These are phyloP conservation scores for Aspergillus panamensis DNA, from an alignment of 495 filamentous ascomycete genomes.

Conservation along the genomic window DNA sequence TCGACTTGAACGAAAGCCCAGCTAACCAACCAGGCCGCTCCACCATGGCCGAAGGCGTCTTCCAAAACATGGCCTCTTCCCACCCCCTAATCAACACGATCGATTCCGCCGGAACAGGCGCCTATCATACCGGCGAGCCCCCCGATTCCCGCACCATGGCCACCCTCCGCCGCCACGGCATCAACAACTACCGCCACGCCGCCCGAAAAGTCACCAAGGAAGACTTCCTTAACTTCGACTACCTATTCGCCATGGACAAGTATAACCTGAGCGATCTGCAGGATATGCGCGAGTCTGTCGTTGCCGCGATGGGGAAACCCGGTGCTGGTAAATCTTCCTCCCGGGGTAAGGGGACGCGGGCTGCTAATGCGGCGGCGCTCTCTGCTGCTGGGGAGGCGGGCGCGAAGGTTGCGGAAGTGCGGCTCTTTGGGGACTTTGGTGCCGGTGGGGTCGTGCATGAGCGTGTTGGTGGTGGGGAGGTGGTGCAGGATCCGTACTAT, in stretches of 20 bases:
- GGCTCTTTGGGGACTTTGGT: slow-evolving; percentile 82
- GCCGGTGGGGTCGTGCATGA: slow-evolving; percentile 66
- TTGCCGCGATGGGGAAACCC: slow-evolving; percentile 42
- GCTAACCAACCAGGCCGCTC: slow-evolving; percentile 52
- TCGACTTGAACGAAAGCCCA: background rate
- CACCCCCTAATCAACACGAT: slow-evolving; percentile 61
- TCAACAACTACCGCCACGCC: slow-evolving; percentile 69
- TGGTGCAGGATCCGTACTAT: slow-evolving; percentile 92
- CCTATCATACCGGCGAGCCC: slow-evolving; percentile 69
- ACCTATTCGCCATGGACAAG: slow-evolving; percentile 91
- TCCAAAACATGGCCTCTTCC: slow-evolving; percentile 64
- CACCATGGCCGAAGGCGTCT: slow-evolving; percentile 94
- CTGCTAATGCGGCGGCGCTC: slow-evolving; percentile 28
- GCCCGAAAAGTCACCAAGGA: slow-evolving; percentile 68
- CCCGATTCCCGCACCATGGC: slow-evolving; percentile 84
- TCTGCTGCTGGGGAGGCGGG: slow-evolving; percentile 29
- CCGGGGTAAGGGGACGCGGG: slow-evolving; percentile 25
- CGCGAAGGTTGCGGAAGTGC: slow-evolving; percentile 52
- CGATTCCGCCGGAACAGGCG: slow-evolving; percentile 86
- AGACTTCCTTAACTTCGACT: slow-evolving; percentile 85
- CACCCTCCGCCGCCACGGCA: slow-evolving; percentile 69
- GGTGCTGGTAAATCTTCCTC: slow-evolving; percentile 23
- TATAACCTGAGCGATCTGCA: slow-evolving; percentile 73
- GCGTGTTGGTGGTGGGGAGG: slow-evolving; percentile 65
- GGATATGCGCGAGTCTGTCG: slow-evolving; percentile 51